Conservation (phyloP, 2,329 filamentous ascomycete genomes). For the Penicillium sp. region DNA sequence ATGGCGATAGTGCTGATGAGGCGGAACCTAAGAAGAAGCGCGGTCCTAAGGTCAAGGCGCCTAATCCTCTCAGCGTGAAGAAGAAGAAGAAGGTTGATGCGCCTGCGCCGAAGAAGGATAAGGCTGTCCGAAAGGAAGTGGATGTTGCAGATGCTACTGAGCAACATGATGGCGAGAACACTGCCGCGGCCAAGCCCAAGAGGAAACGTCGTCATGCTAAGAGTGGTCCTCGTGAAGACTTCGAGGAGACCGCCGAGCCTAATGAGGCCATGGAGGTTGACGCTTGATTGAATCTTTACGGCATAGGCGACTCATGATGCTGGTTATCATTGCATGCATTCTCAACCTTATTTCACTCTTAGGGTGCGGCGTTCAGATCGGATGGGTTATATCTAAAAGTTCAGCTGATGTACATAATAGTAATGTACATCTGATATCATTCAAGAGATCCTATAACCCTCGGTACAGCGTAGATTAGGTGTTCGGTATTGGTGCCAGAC, state of each 20-base stretch:
- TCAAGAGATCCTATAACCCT: neutral
- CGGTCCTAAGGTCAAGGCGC: constrained; percentile 41
- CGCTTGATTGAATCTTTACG: constrained; percentile 15
- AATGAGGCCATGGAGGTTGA: constrained; percentile 20
- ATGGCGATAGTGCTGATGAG: constrained; percentile 16
- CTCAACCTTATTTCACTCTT: constrained; percentile 9
- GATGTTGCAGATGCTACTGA: constrained; percentile 19
- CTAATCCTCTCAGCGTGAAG: constrained; percentile 50
- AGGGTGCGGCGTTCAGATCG: constrained; percentile 33
- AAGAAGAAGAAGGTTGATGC: constrained; percentile 42
- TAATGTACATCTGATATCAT: constrained; percentile 20
- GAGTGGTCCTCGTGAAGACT: constrained; percentile 23
- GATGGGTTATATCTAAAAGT: constrained; percentile 27
- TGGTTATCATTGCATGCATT: constrained; percentile 17
- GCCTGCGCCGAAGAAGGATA: constrained; percentile 21
- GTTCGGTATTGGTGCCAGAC: neutral
- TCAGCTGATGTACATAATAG: constrained; percentile 12
- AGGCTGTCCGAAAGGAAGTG: constrained; percentile 10
- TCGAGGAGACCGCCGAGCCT: constrained; percentile 16
- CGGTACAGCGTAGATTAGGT: neutral
- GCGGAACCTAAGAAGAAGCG: constrained; percentile 35
- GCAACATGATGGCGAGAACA: constrained; percentile 24
- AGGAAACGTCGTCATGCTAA: constrained; percentile 39
- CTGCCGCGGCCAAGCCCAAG: constrained; percentile 32
- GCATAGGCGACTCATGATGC: constrained; percentile 10